Percentiles rank a stretch among this genome's conserved stretches.
These are phyloP conservation scores for Epicoccum nigrum DNA, from an alignment of 2,329 filamentous ascomycete species.

Conservation along the genomic window DNA sequence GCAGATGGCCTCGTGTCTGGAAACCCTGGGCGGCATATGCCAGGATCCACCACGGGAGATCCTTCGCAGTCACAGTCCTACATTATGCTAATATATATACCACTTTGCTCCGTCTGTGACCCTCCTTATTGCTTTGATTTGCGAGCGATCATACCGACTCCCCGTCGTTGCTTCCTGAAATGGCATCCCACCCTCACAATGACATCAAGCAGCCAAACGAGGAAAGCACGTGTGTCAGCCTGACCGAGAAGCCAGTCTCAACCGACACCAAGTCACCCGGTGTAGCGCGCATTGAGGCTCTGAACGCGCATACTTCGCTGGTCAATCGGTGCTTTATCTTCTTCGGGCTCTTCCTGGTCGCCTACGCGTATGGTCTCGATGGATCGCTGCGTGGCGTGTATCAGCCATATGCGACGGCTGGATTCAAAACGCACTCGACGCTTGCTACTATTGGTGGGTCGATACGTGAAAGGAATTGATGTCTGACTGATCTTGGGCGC, in stretches of 20 bases:
- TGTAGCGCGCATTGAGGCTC: constrained; percentile 64
- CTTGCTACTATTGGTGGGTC: constrained; percentile 61
- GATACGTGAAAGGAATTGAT: background rate
- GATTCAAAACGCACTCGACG: constrained; percentile 60
- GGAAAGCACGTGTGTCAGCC: constrained; percentile 6
- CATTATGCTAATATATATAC: background rate
- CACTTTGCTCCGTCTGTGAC: background rate
- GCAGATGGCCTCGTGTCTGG: constrained; percentile 4
- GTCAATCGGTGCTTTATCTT: constrained; percentile 64
- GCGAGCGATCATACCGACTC: too few relatives aligned
- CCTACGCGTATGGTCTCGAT: constrained; percentile 66
- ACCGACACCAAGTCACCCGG: constrained; percentile 54
- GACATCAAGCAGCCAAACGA: constrained; percentile 6
- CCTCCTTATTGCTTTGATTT: background rate
- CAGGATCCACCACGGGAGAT: constrained; percentile 6
- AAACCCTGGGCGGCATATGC: background rate
- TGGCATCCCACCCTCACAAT: background rate
- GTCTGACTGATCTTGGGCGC: background rate
- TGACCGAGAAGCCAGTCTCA: background rate
- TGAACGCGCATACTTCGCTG: constrained; percentile 59
- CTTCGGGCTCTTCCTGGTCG: constrained; percentile 65
- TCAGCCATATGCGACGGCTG: constrained; percentile 60
- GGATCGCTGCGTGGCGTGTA: constrained; percentile 57
- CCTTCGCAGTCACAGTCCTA: background rate
- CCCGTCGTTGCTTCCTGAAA: background rate